Conservation (phyloP, 192 early-diverging fungal genomes). For the Mortierella alpina region DNA sequence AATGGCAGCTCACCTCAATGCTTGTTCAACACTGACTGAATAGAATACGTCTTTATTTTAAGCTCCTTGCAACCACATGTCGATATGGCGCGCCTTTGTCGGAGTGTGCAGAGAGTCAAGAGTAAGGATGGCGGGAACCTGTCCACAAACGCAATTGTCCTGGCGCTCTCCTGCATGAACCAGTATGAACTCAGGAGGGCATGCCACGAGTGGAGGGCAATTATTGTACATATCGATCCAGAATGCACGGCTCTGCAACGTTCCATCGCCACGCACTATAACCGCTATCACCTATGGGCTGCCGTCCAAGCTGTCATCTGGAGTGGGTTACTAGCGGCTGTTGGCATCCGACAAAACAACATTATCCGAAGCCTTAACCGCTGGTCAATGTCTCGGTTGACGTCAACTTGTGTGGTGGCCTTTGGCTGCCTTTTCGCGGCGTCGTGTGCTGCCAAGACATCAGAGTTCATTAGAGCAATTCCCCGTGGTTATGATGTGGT, state of each 20-base stretch:
- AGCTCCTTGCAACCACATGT: slow-evolving; percentile 43
- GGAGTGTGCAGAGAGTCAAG: slow-evolving; percentile 1
- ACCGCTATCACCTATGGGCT: slow-evolving; percentile 28
- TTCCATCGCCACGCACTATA: slow-evolving; percentile 14
- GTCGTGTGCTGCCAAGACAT: slow-evolving; percentile 32
- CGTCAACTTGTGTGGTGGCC: slow-evolving; percentile 4
- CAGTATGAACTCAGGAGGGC: slow-evolving; percentile 46
- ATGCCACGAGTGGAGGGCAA: slow-evolving; percentile 43
- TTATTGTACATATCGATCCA: slow-evolving; percentile 48
- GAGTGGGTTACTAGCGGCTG: slow-evolving; percentile 15
- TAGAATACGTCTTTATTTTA: slow-evolving; percentile 50
- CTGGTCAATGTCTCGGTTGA: slow-evolving; percentile 31
- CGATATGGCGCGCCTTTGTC: slow-evolving; percentile 46
- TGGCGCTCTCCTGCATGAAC: slow-evolving; percentile 51
- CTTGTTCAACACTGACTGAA: neutral
- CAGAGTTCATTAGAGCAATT: slow-evolving; percentile 27
- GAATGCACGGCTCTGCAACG: slow-evolving; percentile 48
- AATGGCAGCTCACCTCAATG: neutral
- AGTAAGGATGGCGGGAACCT: neutral
- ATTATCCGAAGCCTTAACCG: slow-evolving; percentile 16
- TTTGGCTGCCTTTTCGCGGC: slow-evolving; percentile 18
- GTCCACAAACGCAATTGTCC: slow-evolving; percentile 7
- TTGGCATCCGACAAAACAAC: slow-evolving; percentile 15
- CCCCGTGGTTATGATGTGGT: slow-evolving; percentile 41
- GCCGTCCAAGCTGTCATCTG: slow-evolving; percentile 30